phyloP scores from a whole-genome alignment of 768 basidiomycete species.

The Panellus pusillus region DNA sequence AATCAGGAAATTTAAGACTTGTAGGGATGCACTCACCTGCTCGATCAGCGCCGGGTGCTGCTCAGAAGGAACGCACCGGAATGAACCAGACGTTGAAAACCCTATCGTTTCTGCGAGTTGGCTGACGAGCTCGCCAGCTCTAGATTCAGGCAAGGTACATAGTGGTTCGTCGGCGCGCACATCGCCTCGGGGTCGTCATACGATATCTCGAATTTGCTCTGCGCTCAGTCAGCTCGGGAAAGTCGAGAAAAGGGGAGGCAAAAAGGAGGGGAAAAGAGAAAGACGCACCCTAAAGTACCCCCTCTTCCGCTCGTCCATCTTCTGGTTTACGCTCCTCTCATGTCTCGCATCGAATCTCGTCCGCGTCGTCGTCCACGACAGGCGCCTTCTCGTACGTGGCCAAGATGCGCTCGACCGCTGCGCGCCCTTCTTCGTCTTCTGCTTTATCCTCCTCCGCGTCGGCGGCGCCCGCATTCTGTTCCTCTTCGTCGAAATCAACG shows the following conservation, averaged over 20 bases:
- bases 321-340: slow-evolving; percentile 69
- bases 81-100: no score
- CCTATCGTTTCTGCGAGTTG: no score
- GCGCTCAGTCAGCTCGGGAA: neutral
- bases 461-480: slow-evolving; percentile 57
- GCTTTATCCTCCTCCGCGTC: slow-evolving; percentile 49
- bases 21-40: no score
- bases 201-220: slow-evolving; percentile 88
- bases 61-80: no score
- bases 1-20: no score
- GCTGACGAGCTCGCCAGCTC: no score
- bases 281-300: slow-evolving; percentile 77
- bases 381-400: slow-evolving; percentile 87
- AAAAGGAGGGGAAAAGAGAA: no score
- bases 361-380: slow-evolving; percentile 68
- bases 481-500: neutral
- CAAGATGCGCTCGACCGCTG: slow-evolving; percentile 80
- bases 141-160: no score
- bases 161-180: slow-evolving; percentile 71
- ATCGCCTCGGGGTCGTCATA: slow-evolving; percentile 69
- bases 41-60: no score
- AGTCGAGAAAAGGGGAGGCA: no score
- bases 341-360: slow-evolving; percentile 78
- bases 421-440: slow-evolving; percentile 66
- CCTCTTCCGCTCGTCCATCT: slow-evolving; percentile 92